Percentiles rank a stretch among this genome's conserved stretches.
Evolutionary conservation across 768 basidiomycete genomes (phyloP).

Genomic region (Trametes villosa): DNA sequence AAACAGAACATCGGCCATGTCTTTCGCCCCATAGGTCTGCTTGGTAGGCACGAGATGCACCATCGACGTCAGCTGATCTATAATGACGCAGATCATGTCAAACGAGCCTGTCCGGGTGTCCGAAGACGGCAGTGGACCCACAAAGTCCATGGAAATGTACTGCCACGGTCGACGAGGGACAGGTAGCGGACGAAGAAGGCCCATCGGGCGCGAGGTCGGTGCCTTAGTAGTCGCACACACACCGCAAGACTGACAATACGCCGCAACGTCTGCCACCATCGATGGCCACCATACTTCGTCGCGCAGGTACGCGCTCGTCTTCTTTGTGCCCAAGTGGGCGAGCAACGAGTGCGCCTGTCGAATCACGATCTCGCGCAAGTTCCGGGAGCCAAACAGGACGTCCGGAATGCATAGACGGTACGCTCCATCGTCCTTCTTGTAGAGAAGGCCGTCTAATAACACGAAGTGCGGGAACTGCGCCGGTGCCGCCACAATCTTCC

Average conservation of each 20-base stretch:
- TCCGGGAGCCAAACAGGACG: conserved; percentile 22
- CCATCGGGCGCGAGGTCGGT: background rate
- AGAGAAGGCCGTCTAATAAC: conserved; percentile 25
- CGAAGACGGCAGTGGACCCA: conserved; percentile 36
- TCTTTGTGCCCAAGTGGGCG: conserved; percentile 41
- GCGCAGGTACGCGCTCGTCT: conserved; percentile 38
- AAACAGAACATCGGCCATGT: conserved; percentile 43
- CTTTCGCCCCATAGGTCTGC: conserved; percentile 33
- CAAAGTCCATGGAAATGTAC: conserved; percentile 45
- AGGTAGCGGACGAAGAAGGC: conserved; percentile 33
- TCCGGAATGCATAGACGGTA: conserved; percentile 26
- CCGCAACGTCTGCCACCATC: conserved; percentile 32
- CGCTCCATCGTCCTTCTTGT: conserved; percentile 10
- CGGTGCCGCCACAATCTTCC: conserved; percentile 29
- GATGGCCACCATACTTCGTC: conserved; percentile 46
- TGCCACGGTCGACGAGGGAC: conserved; percentile 41
- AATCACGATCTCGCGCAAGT: conserved; percentile 37
- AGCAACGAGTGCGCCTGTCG: conserved; percentile 43
- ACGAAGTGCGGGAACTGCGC: conserved; percentile 35
- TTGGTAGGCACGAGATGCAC: conserved; percentile 35
- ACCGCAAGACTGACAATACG: conserved; percentile 32
- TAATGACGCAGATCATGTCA: conserved; percentile 31
- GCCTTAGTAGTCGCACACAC: conserved; percentile 29
- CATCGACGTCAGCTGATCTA: conserved; percentile 27
- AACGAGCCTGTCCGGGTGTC: conserved; percentile 28